A percentile compares a stretch with the other conserved stretches of the same genome.
Conservation (phyloP, 306 rosid species). For the Trifolium fragiferum region DNA sequence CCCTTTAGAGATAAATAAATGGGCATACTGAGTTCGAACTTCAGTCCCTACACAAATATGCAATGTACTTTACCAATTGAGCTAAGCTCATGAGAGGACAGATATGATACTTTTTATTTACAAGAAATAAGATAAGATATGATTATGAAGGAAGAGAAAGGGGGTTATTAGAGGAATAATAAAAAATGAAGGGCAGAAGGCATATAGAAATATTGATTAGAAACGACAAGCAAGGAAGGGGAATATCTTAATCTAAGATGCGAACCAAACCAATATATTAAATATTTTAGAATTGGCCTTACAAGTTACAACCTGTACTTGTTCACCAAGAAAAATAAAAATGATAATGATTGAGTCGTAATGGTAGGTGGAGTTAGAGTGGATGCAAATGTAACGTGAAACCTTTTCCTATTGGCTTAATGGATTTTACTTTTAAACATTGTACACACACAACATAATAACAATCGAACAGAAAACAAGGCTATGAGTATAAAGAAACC, state of each 20-base stretch:
- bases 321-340: slow-evolving; percentile 38
- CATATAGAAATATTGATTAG: slow-evolving; percentile 42
- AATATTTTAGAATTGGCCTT: slow-evolving; percentile 11
- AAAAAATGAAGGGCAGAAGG: slow-evolving; percentile 34
- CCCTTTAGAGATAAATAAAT: too few relatives aligned
- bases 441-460: neutral
- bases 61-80: too few relatives aligned
- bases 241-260: slow-evolving; percentile 65
- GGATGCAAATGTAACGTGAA: slow-evolving; percentile 30
- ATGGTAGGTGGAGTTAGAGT: slow-evolving; percentile 43
- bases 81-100: too few relatives aligned
- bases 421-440: neutral
- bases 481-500: neutral
- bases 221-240: slow-evolving; percentile 55
- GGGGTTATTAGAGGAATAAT: slow-evolving; percentile 21
- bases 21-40: too few relatives aligned
- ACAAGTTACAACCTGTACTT: slow-evolving; percentile 37
- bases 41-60: too few relatives aligned
- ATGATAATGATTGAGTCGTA: slow-evolving; percentile 43
- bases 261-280: slow-evolving; percentile 41
- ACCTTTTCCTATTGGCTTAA: slow-evolving; percentile 26
- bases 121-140: too few relatives aligned
- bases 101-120: too few relatives aligned
- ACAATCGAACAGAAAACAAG: neutral
- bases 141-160: neutral